phyloP scores from a whole-genome alignment of 768 basidiomycete genomes.

The Tylopilus cervinicoccineus region DNA sequence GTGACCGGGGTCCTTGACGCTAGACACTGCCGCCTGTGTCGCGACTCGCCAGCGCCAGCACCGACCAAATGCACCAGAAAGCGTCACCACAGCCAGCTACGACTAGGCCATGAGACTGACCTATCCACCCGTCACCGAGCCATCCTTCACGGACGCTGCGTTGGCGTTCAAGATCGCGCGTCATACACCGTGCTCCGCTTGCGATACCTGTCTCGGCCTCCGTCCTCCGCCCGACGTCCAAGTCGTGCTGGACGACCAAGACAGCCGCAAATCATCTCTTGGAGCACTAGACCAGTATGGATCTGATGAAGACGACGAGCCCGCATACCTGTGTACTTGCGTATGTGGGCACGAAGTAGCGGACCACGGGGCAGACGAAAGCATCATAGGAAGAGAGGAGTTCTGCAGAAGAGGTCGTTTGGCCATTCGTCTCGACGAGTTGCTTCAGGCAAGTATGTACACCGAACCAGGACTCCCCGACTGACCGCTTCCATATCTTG shows the following conservation, averaged over 20 bases:
- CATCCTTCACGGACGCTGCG: constrained; percentile 45
- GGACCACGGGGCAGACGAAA: constrained; percentile 65
- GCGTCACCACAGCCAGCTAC: not conserved
- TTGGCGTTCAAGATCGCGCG: constrained; percentile 78
- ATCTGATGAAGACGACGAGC: constrained; percentile 63
- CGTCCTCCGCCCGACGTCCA: constrained; percentile 57
- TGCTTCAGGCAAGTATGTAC: constrained; percentile 57
- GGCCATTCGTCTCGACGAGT: constrained; percentile 77
- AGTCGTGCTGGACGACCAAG: constrained; percentile 52
- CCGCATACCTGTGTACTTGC: constrained; percentile 57
- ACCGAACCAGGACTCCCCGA: not conserved
- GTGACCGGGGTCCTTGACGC: constrained; percentile 9
- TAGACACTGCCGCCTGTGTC: not conserved
- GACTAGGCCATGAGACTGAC: constrained; percentile 50
- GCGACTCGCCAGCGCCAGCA: not conserved
- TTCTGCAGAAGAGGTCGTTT: constrained; percentile 69
- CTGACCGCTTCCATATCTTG: constrained; percentile 13
- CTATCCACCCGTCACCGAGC: constrained; percentile 61
- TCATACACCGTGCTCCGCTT: constrained; percentile 67
- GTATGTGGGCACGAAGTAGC: constrained; percentile 63
- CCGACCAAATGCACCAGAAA: not conserved
- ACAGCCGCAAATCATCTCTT: constrained; percentile 42
- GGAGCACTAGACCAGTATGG: constrained; percentile 61
- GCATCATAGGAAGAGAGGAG: constrained; percentile 54
- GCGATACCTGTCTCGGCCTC: constrained; percentile 65